phyloP scores from a whole-genome alignment of 345 rosid species.

The Arabidopsis thaliana region DNA sequence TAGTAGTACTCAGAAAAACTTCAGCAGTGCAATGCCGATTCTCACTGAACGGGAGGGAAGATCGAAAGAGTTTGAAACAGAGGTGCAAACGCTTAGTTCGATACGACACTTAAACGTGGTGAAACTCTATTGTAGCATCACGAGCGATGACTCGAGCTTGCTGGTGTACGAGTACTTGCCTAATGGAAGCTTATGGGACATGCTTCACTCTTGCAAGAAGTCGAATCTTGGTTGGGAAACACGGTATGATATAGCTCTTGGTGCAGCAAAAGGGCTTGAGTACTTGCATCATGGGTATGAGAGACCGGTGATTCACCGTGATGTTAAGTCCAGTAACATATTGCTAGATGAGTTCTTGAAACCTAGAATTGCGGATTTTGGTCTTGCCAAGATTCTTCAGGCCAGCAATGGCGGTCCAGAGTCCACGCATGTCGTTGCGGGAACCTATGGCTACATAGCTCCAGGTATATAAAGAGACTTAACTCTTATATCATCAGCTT shows the following conservation, averaged over 20 bases:
- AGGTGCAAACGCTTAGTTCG: conserved; percentile 87
- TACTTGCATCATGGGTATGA: conserved; percentile 86
- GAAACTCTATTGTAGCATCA: conserved; percentile 89
- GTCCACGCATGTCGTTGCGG: conserved; percentile 77
- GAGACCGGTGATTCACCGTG: conserved; percentile 78
- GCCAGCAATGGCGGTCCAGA: conserved; percentile 53
- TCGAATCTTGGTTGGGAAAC: conserved; percentile 85
- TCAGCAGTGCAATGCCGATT: conserved; percentile 66
- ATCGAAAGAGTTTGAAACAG: conserved; percentile 77
- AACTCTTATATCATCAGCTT: neutral
- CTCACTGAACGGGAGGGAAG: conserved; percentile 51
- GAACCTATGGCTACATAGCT: conserved; percentile 95
- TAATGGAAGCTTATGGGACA: conserved; percentile 94
- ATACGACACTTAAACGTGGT: conserved; percentile 92
- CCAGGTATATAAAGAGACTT: conserved; percentile 69
- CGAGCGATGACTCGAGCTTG: conserved; percentile 89
- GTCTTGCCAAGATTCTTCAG: conserved; percentile 89
- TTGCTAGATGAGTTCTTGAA: conserved; percentile 78
- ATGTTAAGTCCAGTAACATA: conserved; percentile 88
- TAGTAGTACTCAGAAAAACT: conserved; percentile 46
- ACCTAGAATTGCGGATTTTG: conserved; percentile 96
- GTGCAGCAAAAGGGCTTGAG: conserved; percentile 88
- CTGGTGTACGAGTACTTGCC: conserved; percentile 91
- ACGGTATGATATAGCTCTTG: conserved; percentile 79
- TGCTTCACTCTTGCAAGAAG: conserved; percentile 65